These are phyloP conservation scores for Penicillium sp. DNA, from an alignment of 2,329 filamentous ascomycete species.

Conservation along the genomic window DNA sequence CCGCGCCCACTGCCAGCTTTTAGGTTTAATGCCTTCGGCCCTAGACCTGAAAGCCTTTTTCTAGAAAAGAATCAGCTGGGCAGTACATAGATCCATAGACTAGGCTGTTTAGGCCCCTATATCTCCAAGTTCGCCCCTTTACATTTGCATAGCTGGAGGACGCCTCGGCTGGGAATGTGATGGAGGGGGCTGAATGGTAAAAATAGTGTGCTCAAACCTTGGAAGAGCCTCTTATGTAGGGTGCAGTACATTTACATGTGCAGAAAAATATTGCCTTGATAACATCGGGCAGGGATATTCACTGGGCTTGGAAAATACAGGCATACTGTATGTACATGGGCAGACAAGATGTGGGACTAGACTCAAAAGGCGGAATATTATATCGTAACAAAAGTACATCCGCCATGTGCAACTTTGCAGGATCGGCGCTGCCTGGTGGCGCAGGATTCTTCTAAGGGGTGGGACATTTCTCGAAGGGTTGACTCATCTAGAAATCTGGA, in stretches of 20 bases:
- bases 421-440: slow-evolving; percentile 23
- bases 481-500: slow-evolving; percentile 11
- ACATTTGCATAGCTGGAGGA: neutral
- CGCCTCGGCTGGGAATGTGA: neutral
- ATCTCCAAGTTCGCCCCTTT: neutral
- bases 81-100: neutral
- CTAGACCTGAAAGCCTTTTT: neutral
- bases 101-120: neutral
- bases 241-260: neutral
- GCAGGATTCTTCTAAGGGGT: slow-evolving; percentile 17
- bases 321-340: neutral
- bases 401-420: slow-evolving; percentile 24
- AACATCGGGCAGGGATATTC: neutral
- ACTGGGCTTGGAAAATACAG: neutral
- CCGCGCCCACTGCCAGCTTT: neutral
- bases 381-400: neutral
- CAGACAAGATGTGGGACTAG: too few species aligned
- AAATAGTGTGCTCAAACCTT: neutral
- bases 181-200: neutral
- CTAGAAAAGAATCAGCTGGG: neutral
- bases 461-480: slow-evolving; percentile 16
- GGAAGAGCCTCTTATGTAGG: neutral
- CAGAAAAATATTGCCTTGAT: neutral
- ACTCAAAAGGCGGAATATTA: too few species aligned
- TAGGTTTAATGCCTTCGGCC: neutral